Evolutionary conservation across 2,329 filamentous ascomycete species (phyloP), one percentile per base, ranked within the genome.

Genomic region (Ceratocystis harringtonii): DNA sequence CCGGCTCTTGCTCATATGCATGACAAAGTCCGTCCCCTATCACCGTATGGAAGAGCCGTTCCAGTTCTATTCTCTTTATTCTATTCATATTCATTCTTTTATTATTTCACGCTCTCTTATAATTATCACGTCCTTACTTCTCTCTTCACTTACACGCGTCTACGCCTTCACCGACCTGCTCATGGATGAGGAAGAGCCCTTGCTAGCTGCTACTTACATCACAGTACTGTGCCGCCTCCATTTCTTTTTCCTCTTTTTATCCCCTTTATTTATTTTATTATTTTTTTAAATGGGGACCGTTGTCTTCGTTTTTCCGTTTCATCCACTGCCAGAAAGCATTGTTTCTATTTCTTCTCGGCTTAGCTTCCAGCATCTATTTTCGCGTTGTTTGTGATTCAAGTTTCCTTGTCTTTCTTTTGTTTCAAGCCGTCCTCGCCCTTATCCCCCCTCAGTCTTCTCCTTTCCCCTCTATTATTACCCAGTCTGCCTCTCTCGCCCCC

Each of bases 181-280:
- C 22, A 12, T 28, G 25, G 61, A 5, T 62, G 43, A 62, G 41
- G 32, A 36, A 36, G 32, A n/a, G 41, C 19, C 61, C 44, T 48
- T 62, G 61, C 3, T 36, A 36, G 32, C 32, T 36, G 32, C 32
- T 36, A 36, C 32, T 36, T 65, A 8, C 41, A 60, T 44, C 30
- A 41, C 28, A 50, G 30, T 57, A 64, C 65, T 64, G 65, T 66
- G 65, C 65, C 65, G 61, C 65, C 65, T 63, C 65, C 65, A 60
- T 65, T 64, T 61, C 64, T 63, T 63, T 28, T 67, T 63, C 58
- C 69, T 69, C 70, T 71, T 69, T 68, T 70, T 69, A 70, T 43
- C 58, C 58, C 15, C 30, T 30, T 60, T 60, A n/a, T 62, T 55
- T 65, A 28, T 62, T 65, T 57, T 28, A 19, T 62, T 36, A 5